phyloP scores from a whole-genome alignment of 73 alveolate species.

The Paramecium octaurelia region DNA sequence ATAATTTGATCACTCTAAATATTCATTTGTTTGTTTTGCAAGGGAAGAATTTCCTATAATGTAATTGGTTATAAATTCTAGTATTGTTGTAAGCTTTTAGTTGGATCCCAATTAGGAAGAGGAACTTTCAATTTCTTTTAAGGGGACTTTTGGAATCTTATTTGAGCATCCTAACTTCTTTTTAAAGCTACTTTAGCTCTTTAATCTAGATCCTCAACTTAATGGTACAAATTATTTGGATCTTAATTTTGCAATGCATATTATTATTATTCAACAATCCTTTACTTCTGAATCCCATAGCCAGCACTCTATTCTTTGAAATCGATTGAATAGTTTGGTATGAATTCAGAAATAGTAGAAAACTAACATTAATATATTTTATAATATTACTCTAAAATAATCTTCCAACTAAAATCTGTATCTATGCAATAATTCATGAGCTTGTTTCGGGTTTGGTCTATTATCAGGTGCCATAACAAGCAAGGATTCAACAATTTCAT shows the following conservation, averaged over 20 bases:
- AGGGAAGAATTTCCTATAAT: neutral
- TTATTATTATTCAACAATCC: neutral
- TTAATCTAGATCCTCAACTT: neutral
- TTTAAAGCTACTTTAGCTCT: neutral
- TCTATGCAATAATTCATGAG: neutral
- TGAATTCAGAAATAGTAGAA: neutral
- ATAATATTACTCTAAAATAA: neutral
- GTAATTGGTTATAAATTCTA: neutral
- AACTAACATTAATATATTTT: neutral
- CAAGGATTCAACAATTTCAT: neutral
- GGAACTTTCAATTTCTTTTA: neutral
- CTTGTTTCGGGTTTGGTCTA: constrained; percentile 11
- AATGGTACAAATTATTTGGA: neutral
- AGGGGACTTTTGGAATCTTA: neutral
- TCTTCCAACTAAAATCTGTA: neutral
- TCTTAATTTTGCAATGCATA: neutral
- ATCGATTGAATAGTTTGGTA: neutral
- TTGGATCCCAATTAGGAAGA: constrained; percentile 12
- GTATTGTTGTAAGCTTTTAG: neutral
- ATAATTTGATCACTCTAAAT: neutral
- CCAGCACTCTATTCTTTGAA: neutral
- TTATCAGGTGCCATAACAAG: constrained; percentile 3
- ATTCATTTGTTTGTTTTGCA: neutral
- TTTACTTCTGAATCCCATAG: neutral
- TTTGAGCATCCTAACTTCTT: constrained; percentile 10